Base-by-base conservation (phyloP, 192 early-diverging fungal genomes). In the Dispira simplex region DNA sequence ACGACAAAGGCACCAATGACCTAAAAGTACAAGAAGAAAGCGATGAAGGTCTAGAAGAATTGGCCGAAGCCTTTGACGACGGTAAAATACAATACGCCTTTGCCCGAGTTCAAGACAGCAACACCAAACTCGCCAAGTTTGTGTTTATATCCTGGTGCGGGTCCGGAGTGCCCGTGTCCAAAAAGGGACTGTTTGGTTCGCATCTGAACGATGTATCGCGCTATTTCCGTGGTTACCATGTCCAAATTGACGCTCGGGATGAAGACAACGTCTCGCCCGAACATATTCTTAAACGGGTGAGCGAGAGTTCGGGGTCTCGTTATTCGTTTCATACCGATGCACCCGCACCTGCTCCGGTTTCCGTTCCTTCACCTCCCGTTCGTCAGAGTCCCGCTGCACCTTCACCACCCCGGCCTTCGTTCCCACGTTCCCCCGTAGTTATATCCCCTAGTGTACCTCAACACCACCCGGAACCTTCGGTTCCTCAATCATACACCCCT, bases 111-210 rank as follows among this genome's bases (percentile, higher is more conserved):
- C 70, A 74, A 46, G 95, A 97, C 71, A 91, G 89, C 14, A 87
- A 92, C 64, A 88, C 91, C 2, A 75, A 80, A 44, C 77, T 97
- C 20, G 78, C 84, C 58, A 97, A 96, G 75, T 87, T 88, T 73
- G 90, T 93, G 46, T 84, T 97, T 60, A 89, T 97, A 64, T 89
- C 83, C 18, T 97, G 91, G 91, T 96, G 93, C 71, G 95, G 95
- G 11, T 88, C 87, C 49, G 93, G 93, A 45, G 95, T 97, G 20
- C 91, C 91, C 18, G 92, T 92, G 63, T 72, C 82, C 49, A 83
- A 85, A 69, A 97, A 97, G 78, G 93, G 88, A 27, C 75, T 91
- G 55, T 94, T 93, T 64, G 84, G 83, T 66, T 75, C 81, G 39
- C 90, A 93, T 59, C 71, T 93, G 25, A 81, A 85, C 57, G 88